Evolutionary conservation across 176 grass and related monocot genomes (phyloP).

Genomic region (Phyllostachys edulis): DNA sequence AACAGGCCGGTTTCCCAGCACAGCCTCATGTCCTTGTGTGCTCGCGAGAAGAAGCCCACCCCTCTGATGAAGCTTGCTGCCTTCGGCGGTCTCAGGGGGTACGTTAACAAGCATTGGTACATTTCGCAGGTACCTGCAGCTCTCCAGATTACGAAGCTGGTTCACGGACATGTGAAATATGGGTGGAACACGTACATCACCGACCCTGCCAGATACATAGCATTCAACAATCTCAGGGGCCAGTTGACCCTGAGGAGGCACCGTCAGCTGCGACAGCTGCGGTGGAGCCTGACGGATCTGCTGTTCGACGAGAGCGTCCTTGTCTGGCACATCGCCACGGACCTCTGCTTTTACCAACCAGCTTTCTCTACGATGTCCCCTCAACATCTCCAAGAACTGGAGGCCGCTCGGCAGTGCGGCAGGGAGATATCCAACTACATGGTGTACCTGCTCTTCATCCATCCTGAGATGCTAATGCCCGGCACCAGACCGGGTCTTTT

Average conservation of each 20-base stretch:
- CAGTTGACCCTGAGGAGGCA: background rate
- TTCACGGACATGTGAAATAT: too few species aligned
- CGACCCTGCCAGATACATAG: background rate
- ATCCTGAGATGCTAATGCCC: background rate
- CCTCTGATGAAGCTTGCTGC: background rate
- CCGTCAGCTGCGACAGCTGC: too few species aligned
- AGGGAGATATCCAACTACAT: background rate
- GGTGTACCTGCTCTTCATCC: background rate
- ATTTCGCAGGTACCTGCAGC: background rate
- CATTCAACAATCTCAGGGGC: background rate
- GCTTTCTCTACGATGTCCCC: too few species aligned
- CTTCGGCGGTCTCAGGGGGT: background rate
- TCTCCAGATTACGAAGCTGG: background rate
- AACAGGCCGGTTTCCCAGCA: background rate
- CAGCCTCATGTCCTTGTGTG: background rate
- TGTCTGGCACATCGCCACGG: background rate
- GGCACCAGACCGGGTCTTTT: background rate
- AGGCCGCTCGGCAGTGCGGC: background rate
- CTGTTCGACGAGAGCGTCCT: background rate
- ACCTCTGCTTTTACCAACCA: background rate
- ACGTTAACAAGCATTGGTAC: background rate
- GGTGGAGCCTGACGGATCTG: background rate
- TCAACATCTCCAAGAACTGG: too few species aligned
- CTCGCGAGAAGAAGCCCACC: background rate
- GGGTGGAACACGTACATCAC: too few species aligned